Base-by-base conservation (phyloP, 805 yeast genomes). In the Saccharomycopsis javanensis region DNA sequence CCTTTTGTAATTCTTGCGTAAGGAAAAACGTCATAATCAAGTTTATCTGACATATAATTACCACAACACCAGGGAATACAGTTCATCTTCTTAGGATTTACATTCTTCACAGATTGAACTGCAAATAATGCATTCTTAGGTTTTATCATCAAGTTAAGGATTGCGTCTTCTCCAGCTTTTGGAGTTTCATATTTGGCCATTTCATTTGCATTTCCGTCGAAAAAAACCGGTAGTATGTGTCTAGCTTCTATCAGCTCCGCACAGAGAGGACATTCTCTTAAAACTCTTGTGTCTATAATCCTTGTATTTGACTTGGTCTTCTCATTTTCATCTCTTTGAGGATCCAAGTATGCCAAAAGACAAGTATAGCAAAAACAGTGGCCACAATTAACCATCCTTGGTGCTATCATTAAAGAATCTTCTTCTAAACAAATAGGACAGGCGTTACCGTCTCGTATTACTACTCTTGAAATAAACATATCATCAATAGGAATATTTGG, bases 341-440 rank as follows among this genome's bases (percentile, higher is more conserved):
- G 81, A 37, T 80, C 86, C 50, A 88, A 72, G 64, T 87, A 80
- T 50, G 90, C 79, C 56, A 90, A 68, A 31, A 92, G 69, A 68
- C 99, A 94, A 13, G 90, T 81, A 56, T 81, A 76, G 67, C 99
- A 94, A 65, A 94, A 81, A 15, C 90, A 78, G 67, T 94, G 99
- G 4, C 99, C 99, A 72, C 99, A 94, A 11, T 83, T 78, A 30
- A 89, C 83, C 98, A 94, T 95, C 56, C 98, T 75, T 1, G 99
- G 97, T 0, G 97, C 97, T 16, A 86, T 79, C 48, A 42, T 42
- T 10, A 50, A 42, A 8, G 30, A n/a, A 13, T 94, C 87, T 13
- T 82, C 83, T 33, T 84, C 78, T 13, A 94, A 73, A 68, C 99
- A 94, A 28, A 94, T 92, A 0, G 99, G 98, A 67, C 99, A 94